A percentile compares a stretch with the other conserved stretches of the same genome.
Conservation (phyloP, 805 yeast species). For the Ogataea paraovalis region DNA sequence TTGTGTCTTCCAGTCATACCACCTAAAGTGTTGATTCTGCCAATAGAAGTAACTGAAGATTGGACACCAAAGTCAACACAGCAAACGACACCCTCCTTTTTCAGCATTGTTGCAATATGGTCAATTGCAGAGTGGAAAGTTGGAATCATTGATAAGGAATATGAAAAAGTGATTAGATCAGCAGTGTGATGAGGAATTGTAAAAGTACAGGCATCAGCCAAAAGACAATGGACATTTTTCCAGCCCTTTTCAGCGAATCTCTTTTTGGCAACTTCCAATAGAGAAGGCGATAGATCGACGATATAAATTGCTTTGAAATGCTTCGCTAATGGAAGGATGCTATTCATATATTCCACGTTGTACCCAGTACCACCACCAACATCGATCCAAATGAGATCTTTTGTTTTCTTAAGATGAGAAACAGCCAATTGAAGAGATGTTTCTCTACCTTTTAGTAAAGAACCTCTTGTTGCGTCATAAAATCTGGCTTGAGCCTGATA, state of each 20-base stretch:
- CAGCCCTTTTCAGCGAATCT: slow-evolving; percentile 48
- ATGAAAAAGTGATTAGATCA: slow-evolving; percentile 75
- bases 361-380: slow-evolving; percentile 87
- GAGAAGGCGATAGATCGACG: slow-evolving; percentile 73
- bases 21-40: slow-evolving; percentile 71
- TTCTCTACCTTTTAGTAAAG: slow-evolving; percentile 67
- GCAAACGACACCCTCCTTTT: slow-evolving; percentile 58
- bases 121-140: slow-evolving; percentile 76
- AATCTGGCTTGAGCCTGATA: slow-evolving; percentile 74
- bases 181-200: slow-evolving; percentile 47
- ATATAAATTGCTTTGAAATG: slow-evolving; percentile 64
- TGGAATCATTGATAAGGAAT: slow-evolving; percentile 83
- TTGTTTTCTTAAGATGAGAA: slow-evolving; percentile 44
- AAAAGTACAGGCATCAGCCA: slow-evolving; percentile 76
- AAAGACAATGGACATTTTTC: slow-evolving; percentile 60
- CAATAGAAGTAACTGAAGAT: slow-evolving; percentile 56
- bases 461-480: slow-evolving; percentile 67
- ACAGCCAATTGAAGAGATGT: slow-evolving; percentile 56
- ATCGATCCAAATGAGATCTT: slow-evolving; percentile 65
- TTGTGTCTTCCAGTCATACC: slow-evolving; percentile 68
- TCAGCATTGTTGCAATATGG: slow-evolving; percentile 50
- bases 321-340: slow-evolving; percentile 41
- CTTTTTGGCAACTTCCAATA: slow-evolving; percentile 65
- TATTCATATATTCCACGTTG: slow-evolving; percentile 74
- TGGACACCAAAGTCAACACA: slow-evolving; percentile 83